Percentiles rank a stretch among this genome's conserved stretches.
These are phyloP conservation scores for Cytospora chrysosperma DNA, from an alignment of 2,329 filamentous ascomycete species.

Conservation along the genomic window DNA sequence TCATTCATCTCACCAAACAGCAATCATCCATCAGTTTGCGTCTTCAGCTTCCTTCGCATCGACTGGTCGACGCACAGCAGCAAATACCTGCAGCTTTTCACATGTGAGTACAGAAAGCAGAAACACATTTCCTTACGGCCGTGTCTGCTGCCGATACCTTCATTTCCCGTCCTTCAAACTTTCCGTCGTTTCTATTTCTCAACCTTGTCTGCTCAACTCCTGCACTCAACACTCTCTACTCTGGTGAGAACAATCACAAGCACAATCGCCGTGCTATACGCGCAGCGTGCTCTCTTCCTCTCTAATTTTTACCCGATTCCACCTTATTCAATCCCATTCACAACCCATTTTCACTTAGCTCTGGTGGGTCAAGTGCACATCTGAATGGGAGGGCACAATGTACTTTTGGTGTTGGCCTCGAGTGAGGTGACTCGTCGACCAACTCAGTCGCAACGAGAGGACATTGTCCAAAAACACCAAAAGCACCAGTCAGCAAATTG, in stretches of 20 bases:
- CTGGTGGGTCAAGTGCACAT: neutral
- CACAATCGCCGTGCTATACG: neutral
- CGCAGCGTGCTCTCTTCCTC: neutral
- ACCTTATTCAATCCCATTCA: neutral
- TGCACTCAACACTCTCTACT: neutral
- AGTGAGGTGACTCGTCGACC: neutral
- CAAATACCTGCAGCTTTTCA: constrained; percentile 2
- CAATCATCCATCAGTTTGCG: neutral
- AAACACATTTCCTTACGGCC: neutral
- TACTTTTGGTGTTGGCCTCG: neutral
- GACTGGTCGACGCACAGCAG: constrained; percentile 10
- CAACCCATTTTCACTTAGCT: too few species aligned
- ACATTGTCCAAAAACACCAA: neutral
- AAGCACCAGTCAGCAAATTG: neutral
- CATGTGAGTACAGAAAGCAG: constrained; percentile 10
- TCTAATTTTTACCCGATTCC: neutral
- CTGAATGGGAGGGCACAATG: neutral
- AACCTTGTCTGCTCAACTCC: too few species aligned
- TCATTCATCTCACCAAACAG: neutral
- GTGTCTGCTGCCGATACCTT: neutral
- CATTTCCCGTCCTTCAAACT: neutral
- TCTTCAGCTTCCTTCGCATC: constrained; percentile 1
- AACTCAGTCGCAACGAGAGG: neutral
- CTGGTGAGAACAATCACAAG: neutral
- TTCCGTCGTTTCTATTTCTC: neutral